phyloP scores from a whole-genome alignment of 169 alveolate genomes.

The Eimeria falciformis region DNA sequence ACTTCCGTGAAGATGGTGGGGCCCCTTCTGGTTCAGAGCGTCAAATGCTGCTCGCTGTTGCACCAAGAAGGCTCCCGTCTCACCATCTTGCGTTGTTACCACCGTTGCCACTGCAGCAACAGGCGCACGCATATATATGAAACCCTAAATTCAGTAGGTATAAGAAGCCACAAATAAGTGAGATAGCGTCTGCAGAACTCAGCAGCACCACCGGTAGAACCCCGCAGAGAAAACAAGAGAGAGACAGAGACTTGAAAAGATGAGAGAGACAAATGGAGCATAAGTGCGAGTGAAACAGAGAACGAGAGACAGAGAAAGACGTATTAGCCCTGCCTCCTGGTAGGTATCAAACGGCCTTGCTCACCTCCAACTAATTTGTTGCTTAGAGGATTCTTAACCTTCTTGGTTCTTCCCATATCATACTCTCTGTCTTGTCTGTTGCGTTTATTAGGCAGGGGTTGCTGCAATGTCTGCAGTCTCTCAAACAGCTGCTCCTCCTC shows the following conservation, averaged over 20 bases:
- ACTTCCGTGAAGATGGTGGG: not conserved
- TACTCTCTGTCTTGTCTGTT: slow-evolving; percentile 82
- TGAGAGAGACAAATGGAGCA: not conserved
- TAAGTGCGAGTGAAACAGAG: not conserved
- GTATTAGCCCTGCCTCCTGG: not conserved
- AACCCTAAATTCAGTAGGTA: not conserved
- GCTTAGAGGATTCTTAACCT: slow-evolving; percentile 16
- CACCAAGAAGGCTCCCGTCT: slow-evolving; percentile 30
- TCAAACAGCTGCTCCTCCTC: slow-evolving; percentile 32
- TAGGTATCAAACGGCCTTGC: slow-evolving; percentile 13
- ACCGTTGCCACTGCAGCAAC: slow-evolving; percentile 19
- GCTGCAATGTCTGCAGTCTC: slow-evolving; percentile 72
- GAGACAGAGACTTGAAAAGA: not conserved
- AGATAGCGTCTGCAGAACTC: too few relatives aligned
- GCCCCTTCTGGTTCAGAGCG: slow-evolving; percentile 38
- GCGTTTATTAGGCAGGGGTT: slow-evolving; percentile 73
- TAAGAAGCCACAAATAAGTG: too few relatives aligned
- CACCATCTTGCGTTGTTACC: not conserved
- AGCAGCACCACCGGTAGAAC: too few relatives aligned
- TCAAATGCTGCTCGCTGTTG: slow-evolving; percentile 65
- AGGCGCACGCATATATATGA: too few relatives aligned
- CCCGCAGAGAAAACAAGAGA: not conserved
- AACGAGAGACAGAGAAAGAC: not conserved
- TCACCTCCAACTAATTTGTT: slow-evolving; percentile 60
- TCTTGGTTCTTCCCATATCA: slow-evolving; percentile 79